Conservation (phyloP, 345 rosid species). For the Barbarea vulgaris region DNA sequence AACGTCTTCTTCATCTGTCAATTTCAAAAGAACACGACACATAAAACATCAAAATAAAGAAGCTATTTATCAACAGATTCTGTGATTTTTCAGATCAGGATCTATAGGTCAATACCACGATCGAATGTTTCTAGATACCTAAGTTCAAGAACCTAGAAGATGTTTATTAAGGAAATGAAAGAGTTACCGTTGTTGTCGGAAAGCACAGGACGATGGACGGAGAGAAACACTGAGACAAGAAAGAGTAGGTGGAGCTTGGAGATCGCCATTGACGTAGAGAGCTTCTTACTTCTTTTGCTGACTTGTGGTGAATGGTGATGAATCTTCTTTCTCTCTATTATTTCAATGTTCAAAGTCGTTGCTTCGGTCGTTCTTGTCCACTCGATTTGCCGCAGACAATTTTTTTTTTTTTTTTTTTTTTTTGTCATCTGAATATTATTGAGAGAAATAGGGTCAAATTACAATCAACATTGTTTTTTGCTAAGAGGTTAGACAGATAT, state of each 20-base stretch:
- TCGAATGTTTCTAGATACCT: not conserved
- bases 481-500: too few species aligned
- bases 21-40: not conserved
- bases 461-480: too few species aligned
- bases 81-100: not conserved
- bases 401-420: too few species aligned
- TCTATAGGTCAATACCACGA: not conserved
- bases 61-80: not conserved
- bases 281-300: too few species aligned
- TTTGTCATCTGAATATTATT: too few species aligned
- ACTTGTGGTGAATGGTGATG: too few species aligned
- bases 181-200: conserved; percentile 44
- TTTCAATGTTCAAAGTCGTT: conserved; percentile 16
- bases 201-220: conserved; percentile 42
- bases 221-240: conserved; percentile 43
- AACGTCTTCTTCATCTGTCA: conserved; percentile 64
- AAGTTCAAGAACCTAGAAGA: not conserved
- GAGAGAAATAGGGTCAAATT: too few species aligned
- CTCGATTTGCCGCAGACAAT: not conserved
- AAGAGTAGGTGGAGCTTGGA: conserved; percentile 40
- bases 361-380: not conserved
- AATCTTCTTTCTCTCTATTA: not conserved
- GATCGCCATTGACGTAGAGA: conserved; percentile 56
- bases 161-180: not conserved
- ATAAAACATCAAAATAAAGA: too few species aligned